Conservation (phyloP, 192 early-diverging fungal species). For the Geranomyces variabilis region DNA sequence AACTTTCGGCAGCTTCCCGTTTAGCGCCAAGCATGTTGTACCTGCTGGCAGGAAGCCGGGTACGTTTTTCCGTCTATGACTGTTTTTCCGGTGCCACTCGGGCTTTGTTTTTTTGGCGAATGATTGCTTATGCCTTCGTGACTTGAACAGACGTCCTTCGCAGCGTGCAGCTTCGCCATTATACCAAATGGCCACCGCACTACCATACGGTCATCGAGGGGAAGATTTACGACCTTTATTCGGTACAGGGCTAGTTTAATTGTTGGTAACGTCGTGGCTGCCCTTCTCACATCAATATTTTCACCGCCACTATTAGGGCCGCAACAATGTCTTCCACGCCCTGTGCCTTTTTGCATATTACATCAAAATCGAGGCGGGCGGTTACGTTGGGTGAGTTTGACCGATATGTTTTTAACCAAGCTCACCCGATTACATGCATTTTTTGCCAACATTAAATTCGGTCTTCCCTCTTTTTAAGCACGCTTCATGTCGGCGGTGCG, state of each 20-base stretch:
- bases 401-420: neutral
- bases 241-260: slow-evolving; percentile 31
- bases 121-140: neutral
- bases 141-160: slow-evolving; percentile 10
- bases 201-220: slow-evolving; percentile 37
- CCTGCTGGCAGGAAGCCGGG: slow-evolving; percentile 34
- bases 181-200: slow-evolving; percentile 42
- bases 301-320: slow-evolving; percentile 41
- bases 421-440: neutral
- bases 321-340: slow-evolving; percentile 51
- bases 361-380: slow-evolving; percentile 35
- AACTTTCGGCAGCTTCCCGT: slow-evolving; percentile 28
- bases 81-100: no score
- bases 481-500: slow-evolving; percentile 28
- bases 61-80: slow-evolving; percentile 10
- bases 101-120: no score
- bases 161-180: slow-evolving; percentile 44
- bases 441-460: neutral
- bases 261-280: neutral
- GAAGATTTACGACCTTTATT: slow-evolving; percentile 40
- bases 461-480: slow-evolving; percentile 12
- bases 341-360: slow-evolving; percentile 47
- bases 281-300: slow-evolving; percentile 6
- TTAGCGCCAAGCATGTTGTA: slow-evolving; percentile 42
- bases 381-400: slow-evolving; percentile 41